Evolutionary conservation across 1,139 yeast species (phyloP).

Genomic region (Candida tetrigidarum): DNA sequence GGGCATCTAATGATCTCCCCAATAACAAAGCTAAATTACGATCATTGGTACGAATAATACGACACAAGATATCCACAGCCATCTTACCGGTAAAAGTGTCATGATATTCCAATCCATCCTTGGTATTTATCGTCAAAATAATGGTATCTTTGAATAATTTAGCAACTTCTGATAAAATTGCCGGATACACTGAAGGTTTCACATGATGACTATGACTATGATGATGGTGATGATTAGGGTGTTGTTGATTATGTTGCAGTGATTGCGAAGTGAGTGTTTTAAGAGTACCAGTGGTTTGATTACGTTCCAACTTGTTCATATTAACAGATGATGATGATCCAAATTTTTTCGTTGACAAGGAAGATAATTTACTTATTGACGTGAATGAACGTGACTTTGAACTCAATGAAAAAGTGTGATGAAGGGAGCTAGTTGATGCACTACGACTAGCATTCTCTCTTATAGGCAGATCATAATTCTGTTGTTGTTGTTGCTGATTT

Average conservation of each 20-base stretch:
- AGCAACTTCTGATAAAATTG: slow-evolving; percentile 85
- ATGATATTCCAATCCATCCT: slow-evolving; percentile 93
- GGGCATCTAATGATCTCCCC: slow-evolving; percentile 95
- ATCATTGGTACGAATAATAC: slow-evolving; percentile 87
- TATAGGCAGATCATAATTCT: slow-evolving; percentile 14
- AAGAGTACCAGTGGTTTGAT: slow-evolving; percentile 25
- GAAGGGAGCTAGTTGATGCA: slow-evolving; percentile 26
- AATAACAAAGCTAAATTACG: slow-evolving; percentile 85
- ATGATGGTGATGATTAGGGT: too few species aligned
- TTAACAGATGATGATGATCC: slow-evolving; percentile 40
- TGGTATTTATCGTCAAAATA: slow-evolving; percentile 76
- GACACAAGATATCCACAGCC: slow-evolving; percentile 88
- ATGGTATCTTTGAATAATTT: slow-evolving; percentile 73
- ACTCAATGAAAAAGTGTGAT: slow-evolving; percentile 43
- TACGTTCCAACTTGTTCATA: slow-evolving; percentile 33
- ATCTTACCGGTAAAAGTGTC: slow-evolving; percentile 95
- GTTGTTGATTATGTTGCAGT: slow-evolving; percentile 24
- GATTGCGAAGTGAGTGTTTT: slow-evolving; percentile 10
- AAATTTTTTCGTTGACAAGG: slow-evolving; percentile 46
- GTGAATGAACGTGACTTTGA: slow-evolving; percentile 50
- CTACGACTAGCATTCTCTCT: slow-evolving; percentile 16
- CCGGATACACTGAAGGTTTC: slow-evolving; percentile 86
- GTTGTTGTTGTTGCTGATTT: slow-evolving; percentile 10
- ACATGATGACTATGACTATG: too few species aligned
- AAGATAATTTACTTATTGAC: slow-evolving; percentile 46